These are phyloP conservation scores for Carpinus viminea DNA, from an alignment of 306 rosid species.

Conservation along the genomic window DNA sequence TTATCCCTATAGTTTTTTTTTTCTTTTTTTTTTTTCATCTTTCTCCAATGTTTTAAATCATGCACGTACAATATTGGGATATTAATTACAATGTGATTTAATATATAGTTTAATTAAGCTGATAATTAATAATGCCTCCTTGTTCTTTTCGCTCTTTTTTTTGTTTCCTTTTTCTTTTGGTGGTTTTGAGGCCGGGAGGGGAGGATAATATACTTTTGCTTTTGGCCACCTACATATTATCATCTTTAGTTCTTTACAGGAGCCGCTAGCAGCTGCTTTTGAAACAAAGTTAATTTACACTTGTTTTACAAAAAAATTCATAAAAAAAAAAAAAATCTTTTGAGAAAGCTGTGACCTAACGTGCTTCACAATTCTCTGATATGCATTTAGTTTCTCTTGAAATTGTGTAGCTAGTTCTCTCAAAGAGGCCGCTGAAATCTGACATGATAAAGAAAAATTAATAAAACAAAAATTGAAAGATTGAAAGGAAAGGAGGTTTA, in stretches of 20 bases:
- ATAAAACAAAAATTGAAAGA: slow-evolving; percentile 8
- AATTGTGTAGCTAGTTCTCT: slow-evolving; percentile 32
- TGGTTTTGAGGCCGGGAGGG: neutral
- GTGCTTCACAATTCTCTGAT: slow-evolving; percentile 25
- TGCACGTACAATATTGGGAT: no score
- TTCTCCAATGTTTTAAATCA: no score
- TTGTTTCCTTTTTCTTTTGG: no score
- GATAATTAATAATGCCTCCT: no score
- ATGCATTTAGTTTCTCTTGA: slow-evolving; percentile 35
- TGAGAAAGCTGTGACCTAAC: slow-evolving; percentile 39
- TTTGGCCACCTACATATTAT: slow-evolving; percentile 42
- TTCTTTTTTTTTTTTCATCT: no score
- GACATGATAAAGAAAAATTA: slow-evolving; percentile 44
- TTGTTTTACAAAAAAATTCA: slow-evolving; percentile 37
- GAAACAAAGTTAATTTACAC: neutral
- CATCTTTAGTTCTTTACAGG: slow-evolving; percentile 41
- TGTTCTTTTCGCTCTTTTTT: no score
- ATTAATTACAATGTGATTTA: no score
- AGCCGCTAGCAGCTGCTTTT: slow-evolving; percentile 28
- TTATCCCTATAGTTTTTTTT: neutral
- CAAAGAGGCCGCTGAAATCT: slow-evolving; percentile 32
- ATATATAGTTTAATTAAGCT: slow-evolving; percentile 2
- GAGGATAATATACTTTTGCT: slow-evolving; percentile 39
- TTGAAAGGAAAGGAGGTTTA: slow-evolving; percentile 19
- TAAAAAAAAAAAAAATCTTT: slow-evolving; percentile 49